phyloP scores from a whole-genome alignment of 164 flowering plant genomes.

The Piper longum region DNA sequence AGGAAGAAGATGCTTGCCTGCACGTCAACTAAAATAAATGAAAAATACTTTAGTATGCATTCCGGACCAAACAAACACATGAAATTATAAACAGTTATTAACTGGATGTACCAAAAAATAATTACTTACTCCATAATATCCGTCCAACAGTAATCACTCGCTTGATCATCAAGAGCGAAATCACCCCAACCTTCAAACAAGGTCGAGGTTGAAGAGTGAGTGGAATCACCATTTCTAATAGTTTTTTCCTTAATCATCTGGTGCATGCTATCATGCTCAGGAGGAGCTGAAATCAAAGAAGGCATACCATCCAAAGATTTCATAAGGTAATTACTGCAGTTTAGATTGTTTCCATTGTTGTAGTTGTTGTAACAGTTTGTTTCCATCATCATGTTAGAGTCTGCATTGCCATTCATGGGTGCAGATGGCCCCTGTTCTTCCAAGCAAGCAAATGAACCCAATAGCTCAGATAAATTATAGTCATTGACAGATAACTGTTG shows the following conservation, averaged over 20 bases:
- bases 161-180: conserved; percentile 27
- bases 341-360: neutral
- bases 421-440: neutral
- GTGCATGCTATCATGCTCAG: conserved; percentile 12
- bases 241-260: conserved; percentile 10
- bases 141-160: conserved; percentile 23
- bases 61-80: too few relatives aligned
- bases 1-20: conserved; percentile 10
- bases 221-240: conserved; percentile 11
- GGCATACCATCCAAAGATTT: conserved; percentile 7
- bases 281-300: conserved; percentile 10
- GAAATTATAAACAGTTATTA: too few relatives aligned
- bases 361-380: neutral
- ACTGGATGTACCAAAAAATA: neutral
- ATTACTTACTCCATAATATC: conserved; percentile 29
- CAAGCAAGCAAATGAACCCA: conserved; percentile 2
- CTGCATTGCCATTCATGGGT: neutral
- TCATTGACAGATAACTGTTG: conserved; percentile 3
- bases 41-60: too few relatives aligned
- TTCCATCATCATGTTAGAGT: conserved; percentile 3
- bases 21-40: neutral
- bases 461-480: neutral
- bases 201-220: conserved; percentile 18
- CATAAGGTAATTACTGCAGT: neutral
- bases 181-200: conserved; percentile 33